These are phyloP conservation scores for Apiospora pterosperma DNA, from an alignment of 2,329 filamentous ascomycete species.

Conservation along the genomic window DNA sequence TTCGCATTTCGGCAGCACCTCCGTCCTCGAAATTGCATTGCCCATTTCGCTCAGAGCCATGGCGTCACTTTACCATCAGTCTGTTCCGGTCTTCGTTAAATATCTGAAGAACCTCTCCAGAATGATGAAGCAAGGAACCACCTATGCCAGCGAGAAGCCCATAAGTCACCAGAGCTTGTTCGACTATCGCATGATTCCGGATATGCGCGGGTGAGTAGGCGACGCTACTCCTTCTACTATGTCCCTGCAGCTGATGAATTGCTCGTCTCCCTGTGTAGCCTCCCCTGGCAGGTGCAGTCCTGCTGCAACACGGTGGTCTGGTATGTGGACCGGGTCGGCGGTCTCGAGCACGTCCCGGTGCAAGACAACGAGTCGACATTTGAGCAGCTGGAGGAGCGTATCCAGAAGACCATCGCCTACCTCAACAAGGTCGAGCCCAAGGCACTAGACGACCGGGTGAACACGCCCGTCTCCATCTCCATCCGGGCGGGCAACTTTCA, in stretches of 20 bases:
- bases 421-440: constrained; percentile 40
- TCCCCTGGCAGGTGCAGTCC: constrained; percentile 10
- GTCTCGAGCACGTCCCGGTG: constrained; percentile 9
- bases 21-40: no score
- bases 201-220: not conserved
- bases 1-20: no score
- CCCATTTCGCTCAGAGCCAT: not conserved
- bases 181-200: constrained; percentile 9
- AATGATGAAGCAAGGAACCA: constrained; percentile 8
- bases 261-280: constrained; percentile 1
- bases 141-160: constrained; percentile 9
- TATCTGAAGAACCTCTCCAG: constrained; percentile 9
- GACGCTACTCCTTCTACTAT: not conserved
- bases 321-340: constrained; percentile 11
- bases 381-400: constrained; percentile 41
- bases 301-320: constrained; percentile 12
- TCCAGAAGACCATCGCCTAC: constrained; percentile 42
- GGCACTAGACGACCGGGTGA: constrained; percentile 31
- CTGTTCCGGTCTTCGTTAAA: constrained; percentile 12
- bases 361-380: constrained; percentile 40
- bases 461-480: constrained; percentile 34
- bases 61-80: constrained; percentile 14
- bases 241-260: not conserved
- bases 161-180: constrained; percentile 11
- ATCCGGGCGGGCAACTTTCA: constrained; percentile 10